A percentile compares a stretch with the other conserved stretches of the same genome.
Conservation (phyloP, 2,329 filamentous ascomycete genomes). For the Cercospora berteroae region DNA sequence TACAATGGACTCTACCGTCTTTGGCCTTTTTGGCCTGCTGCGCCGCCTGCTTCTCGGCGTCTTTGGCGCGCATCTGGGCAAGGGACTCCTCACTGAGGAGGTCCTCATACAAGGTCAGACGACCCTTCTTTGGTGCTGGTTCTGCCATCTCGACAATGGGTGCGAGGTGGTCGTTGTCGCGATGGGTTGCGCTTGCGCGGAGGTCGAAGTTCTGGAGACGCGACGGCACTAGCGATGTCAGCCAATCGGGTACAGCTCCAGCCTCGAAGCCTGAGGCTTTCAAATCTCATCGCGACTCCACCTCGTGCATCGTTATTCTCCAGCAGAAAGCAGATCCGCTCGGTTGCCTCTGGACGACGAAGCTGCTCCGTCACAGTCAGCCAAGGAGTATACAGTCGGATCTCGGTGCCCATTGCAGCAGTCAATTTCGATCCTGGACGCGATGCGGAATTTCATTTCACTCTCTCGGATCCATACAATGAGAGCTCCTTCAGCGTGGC, state of each 20-base stretch:
- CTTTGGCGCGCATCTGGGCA: slow-evolving; percentile 62
- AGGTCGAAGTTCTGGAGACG: not conserved
- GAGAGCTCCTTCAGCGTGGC: not conserved
- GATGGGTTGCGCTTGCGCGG: not conserved
- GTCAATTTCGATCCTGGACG: no score
- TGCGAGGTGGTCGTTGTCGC: not conserved
- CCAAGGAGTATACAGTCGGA: no score
- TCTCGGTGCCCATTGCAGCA: no score
- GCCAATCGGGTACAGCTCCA: not conserved
- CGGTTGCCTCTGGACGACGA: no score
- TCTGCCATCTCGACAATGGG: slow-evolving; percentile 24
- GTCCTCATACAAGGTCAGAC: slow-evolving; percentile 64
- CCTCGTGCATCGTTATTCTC: no score
- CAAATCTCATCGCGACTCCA: not conserved
- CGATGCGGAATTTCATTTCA: not conserved
- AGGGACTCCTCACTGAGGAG: slow-evolving; percentile 62
- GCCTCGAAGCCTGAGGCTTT: not conserved
- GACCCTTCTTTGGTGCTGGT: slow-evolving; percentile 29
- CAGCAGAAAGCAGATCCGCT: no score
- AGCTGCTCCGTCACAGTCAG: no score
- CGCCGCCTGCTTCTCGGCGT: slow-evolving; percentile 50
- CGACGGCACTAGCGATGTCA: not conserved
- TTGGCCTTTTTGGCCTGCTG: slow-evolving; percentile 54
- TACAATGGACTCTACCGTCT: slow-evolving; percentile 55
- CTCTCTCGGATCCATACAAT: not conserved